Evolutionary conservation across 177 flowering plant genomes (phyloP).

Genomic region (Vitis hybrid): DNA sequence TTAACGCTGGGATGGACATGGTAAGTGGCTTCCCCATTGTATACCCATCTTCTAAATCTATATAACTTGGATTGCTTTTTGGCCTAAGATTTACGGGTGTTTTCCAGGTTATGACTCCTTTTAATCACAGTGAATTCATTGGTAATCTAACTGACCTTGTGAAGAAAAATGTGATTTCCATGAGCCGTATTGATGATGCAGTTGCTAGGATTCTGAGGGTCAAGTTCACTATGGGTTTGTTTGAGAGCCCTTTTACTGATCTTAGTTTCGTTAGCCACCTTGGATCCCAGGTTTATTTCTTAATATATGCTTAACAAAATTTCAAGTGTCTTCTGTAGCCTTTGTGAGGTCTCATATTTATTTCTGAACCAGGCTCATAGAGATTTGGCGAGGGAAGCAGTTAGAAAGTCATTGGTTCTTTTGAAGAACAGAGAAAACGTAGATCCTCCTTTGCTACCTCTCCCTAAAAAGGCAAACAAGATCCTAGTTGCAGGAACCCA

Average conservation of each 20-base stretch:
- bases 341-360: neutral
- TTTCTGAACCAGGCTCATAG: slow-evolving; percentile 24
- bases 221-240: too few species aligned
- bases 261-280: too few species aligned
- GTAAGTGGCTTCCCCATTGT: neutral
- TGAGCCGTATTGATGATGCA: too few species aligned
- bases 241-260: too few species aligned
- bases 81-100: neutral
- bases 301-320: neutral
- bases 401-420: slow-evolving; percentile 34
- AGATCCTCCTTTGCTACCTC: slow-evolving; percentile 19
- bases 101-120: neutral
- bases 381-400: slow-evolving; percentile 36
- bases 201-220: too few species aligned
- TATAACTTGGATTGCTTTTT: slow-evolving; percentile 11
- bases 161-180: too few species aligned
- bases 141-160: too few species aligned
- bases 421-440: slow-evolving; percentile 29
- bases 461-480: slow-evolving; percentile 24
- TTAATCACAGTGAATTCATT: neutral
- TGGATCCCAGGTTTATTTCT: neutral
- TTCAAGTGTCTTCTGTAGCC: neutral
- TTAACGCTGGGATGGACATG: slow-evolving; percentile 15
- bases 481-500: slow-evolving; percentile 34
- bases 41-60: slow-evolving; percentile 12